These are phyloP conservation scores for Aspergillus eucalypticola DNA, from an alignment of 2,329 filamentous ascomycete genomes.

Conservation along the genomic window DNA sequence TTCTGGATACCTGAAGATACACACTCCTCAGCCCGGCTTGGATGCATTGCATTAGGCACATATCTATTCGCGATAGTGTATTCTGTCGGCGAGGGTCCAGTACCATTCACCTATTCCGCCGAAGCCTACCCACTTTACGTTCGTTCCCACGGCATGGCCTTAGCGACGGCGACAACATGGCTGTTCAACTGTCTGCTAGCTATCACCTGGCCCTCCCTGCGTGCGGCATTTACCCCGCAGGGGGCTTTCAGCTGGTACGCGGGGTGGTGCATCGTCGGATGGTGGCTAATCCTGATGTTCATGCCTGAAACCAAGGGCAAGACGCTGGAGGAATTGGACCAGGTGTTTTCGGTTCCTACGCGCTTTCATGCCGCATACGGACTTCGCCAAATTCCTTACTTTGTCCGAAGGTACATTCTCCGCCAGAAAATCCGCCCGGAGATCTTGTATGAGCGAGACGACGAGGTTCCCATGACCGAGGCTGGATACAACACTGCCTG, in stretches of 20 bases:
- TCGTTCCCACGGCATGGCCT: conserved; percentile 62
- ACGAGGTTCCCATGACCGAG: conserved; percentile 23
- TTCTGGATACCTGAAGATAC: conserved; percentile 51
- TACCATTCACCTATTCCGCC: conserved; percentile 67
- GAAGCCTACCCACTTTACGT: conserved; percentile 67
- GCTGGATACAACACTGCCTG: conserved; percentile 25
- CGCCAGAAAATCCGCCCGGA: conserved; percentile 42
- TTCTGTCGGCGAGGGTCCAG: conserved; percentile 62
- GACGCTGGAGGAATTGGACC: conserved; percentile 52
- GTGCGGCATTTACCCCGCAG: conserved; percentile 50
- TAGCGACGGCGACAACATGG: conserved; percentile 64
- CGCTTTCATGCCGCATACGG: conserved; percentile 44
- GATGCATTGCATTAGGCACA: conserved; percentile 46
- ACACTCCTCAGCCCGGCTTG: conserved; percentile 37
- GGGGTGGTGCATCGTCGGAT: conserved; percentile 46
- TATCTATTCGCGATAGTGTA: conserved; percentile 49
- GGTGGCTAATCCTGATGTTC: conserved; percentile 47
- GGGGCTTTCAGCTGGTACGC: conserved; percentile 57
- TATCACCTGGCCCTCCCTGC: conserved; percentile 56
- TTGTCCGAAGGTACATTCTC: conserved; percentile 38
- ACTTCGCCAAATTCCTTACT: conserved; percentile 39
- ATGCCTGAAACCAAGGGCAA: conserved; percentile 45
- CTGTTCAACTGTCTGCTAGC: conserved; percentile 58
- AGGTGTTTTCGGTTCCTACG: conserved; percentile 57
- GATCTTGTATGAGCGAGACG: conserved; percentile 39